Percentiles rank a stretch among this genome's conserved stretches.
phyloP scores from a whole-genome alignment of 2,329 filamentous ascomycete species.

The Septoria petroselini region DNA sequence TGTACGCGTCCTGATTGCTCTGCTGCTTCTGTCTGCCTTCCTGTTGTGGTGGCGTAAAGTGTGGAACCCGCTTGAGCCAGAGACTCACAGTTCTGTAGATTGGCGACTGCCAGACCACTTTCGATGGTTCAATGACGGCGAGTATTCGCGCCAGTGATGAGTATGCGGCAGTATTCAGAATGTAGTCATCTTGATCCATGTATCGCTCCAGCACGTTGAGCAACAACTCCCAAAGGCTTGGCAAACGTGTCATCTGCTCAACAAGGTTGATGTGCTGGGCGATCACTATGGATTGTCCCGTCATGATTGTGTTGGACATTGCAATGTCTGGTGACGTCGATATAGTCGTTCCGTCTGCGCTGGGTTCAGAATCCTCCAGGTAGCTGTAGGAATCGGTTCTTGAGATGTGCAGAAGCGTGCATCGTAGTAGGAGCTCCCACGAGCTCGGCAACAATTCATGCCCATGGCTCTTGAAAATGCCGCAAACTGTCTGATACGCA shows the following conservation, averaged over 20 bases:
- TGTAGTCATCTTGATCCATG: conserved; percentile 41
- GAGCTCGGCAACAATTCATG: conserved; percentile 72
- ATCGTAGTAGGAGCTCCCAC: conserved; percentile 79
- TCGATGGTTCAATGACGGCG: conserved; percentile 29
- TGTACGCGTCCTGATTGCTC: conserved; percentile 73
- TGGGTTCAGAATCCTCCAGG: conserved; percentile 10
- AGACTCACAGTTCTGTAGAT: conserved; percentile 32
- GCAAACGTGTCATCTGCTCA: conserved; percentile 63
- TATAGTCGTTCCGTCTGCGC: not conserved
- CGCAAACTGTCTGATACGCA: conserved; percentile 83
- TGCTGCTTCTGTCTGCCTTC: conserved; percentile 17
- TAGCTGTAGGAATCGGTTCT: conserved; percentile 39
- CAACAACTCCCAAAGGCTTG: conserved; percentile 71
- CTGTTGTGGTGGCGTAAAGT: conserved; percentile 8
- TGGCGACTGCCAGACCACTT: conserved; percentile 30
- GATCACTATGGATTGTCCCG: conserved; percentile 69
- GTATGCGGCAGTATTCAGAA: conserved; percentile 45
- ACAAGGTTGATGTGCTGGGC: conserved; percentile 74
- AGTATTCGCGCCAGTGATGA: conserved; percentile 42
- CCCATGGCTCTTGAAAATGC: conserved; percentile 89
- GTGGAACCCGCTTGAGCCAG: conserved; percentile 35
- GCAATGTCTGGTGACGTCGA: conserved; percentile 41
- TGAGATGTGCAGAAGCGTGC: conserved; percentile 75
- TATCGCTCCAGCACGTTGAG: conserved; percentile 63
- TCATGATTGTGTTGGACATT: conserved; percentile 70